Evolutionary conservation across 2,329 filamentous ascomycete genomes (phyloP), one percentile per base, ranked within the genome.

Genomic region (Apiospora aurea): DNA sequence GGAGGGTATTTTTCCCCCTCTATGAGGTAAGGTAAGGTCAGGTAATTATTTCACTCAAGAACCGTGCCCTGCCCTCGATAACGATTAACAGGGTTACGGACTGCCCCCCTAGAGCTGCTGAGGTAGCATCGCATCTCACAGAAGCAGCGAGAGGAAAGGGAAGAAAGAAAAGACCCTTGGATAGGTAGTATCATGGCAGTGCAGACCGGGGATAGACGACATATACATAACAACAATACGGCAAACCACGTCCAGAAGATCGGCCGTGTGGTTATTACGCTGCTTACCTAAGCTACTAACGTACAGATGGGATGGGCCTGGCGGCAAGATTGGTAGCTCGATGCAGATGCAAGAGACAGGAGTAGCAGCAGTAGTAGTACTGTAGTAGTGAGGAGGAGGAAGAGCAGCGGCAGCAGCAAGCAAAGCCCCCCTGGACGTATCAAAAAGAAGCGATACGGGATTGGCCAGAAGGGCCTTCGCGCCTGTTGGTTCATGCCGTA

Each of bases 201-300:
- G 51, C 51, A 57, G 26, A 29, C 51, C 26, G 51, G 51, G 51
- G 51, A 57, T 57, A 14, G 51, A 57, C 51, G 26, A 57, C 51
- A 11, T 18, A 24, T 53, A 57, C 26, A 18, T 29, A 8, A 57
- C 41, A 8, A 57, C 41, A 43, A 13, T 14, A 43, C 10, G 41
- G 41, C 41, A 43, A 43, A 43, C 41, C 10, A 13, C 41, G 47
- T 49, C 7, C 47, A 49, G 47, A 8, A 57, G 26, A 26, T 29
- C 24, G 46, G 46, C 46, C 46, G 29, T 53, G 53, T 21, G 34
- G 53, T 61, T 61, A 34, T 38, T n/a, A 61, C 53, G 26, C 29
- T 61, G 53, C 53, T 61, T 61, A 61, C 16, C 29, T 61, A 61
- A 61, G 53, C 18, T 18, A n/a, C 1, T 6, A 38, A 34, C 26